Conservation (phyloP, 768 basidiomycete species). For the Boletus rubescentipes region DNA sequence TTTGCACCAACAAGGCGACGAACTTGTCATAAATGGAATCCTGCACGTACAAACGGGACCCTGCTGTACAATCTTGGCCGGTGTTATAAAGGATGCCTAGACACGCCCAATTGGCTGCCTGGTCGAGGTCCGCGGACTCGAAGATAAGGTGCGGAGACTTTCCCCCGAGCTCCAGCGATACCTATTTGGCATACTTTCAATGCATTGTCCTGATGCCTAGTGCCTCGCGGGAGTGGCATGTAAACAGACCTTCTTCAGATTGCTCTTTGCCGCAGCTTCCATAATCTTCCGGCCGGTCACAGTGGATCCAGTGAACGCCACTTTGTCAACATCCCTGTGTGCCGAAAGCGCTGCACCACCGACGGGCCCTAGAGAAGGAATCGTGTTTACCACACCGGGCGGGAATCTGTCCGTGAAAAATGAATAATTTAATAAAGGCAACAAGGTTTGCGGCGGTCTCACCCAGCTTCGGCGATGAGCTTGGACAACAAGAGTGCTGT, state of each 20-base stretch:
- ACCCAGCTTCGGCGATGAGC: constrained; percentile 84
- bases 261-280: constrained; percentile 89
- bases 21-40: constrained; percentile 87
- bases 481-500: constrained; percentile 83
- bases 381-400: constrained; percentile 85
- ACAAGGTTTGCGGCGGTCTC: constrained; percentile 19
- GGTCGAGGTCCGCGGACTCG: constrained; percentile 84
- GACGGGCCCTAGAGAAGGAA: constrained; percentile 77
- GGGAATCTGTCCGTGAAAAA: constrained; percentile 62
- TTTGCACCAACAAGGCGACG: constrained; percentile 58
- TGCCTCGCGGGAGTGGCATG: constrained; percentile 30
- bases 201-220: constrained; percentile 8
- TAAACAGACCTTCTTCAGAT: constrained; percentile 79
- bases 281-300: constrained; percentile 86
- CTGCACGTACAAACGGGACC: constrained; percentile 88
- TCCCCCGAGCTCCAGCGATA: constrained; percentile 92
- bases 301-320: constrained; percentile 95
- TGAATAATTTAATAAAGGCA: constrained; percentile 15
- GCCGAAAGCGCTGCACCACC: constrained; percentile 84
- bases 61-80: constrained; percentile 93
- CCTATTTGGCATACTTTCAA: constrained; percentile 37
- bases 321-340: constrained; percentile 87
- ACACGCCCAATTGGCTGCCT: constrained; percentile 83
- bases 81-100: constrained; percentile 86
- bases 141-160: constrained; percentile 91